Percentiles rank a stretch among this genome's conserved stretches.
Conservation (phyloP, 495 filamentous ascomycete species). For the Aspergillus cavernicola region DNA sequence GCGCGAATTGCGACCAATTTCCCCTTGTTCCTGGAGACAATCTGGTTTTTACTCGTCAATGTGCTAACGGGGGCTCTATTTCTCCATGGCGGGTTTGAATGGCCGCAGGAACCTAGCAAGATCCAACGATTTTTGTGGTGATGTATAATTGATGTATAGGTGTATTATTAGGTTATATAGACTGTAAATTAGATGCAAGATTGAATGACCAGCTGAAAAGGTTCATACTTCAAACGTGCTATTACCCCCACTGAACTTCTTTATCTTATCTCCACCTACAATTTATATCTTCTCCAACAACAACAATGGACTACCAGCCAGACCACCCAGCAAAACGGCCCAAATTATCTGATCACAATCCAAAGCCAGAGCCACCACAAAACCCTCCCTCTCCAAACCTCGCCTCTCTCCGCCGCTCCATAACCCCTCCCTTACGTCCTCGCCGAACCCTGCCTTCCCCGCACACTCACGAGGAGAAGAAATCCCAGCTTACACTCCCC, state of each 20-base stretch:
- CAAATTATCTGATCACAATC: not conserved
- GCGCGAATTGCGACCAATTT: slow-evolving; percentile 31
- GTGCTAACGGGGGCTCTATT: slow-evolving; percentile 75
- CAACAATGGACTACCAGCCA: slow-evolving; percentile 13
- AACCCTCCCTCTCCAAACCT: slow-evolving; percentile 8
- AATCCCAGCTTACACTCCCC: slow-evolving; percentile 24
- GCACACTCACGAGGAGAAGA: slow-evolving; percentile 4
- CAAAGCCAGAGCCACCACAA: not conserved
- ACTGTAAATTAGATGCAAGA: not conserved
- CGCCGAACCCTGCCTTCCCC: not conserved
- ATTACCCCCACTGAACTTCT: too few relatives aligned
- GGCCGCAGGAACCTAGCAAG: slow-evolving; percentile 73
- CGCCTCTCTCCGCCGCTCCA: slow-evolving; percentile 32
- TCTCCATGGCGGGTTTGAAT: slow-evolving; percentile 72
- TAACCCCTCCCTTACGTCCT: slow-evolving; percentile 27
- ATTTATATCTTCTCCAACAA: not conserved
- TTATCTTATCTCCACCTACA: slow-evolving; percentile 7
- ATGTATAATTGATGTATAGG: slow-evolving; percentile 14
- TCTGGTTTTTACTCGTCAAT: slow-evolving; percentile 75
- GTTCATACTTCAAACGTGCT: too few relatives aligned
- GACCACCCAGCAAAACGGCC: slow-evolving; percentile 18
- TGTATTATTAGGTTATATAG: slow-evolving; percentile 9
- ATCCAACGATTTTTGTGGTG: slow-evolving; percentile 95
- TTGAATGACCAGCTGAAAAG: too few relatives aligned
- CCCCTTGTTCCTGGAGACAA: slow-evolving; percentile 64